Evolutionary conservation across 2,329 filamentous ascomycete species (phyloP), one percentile per base, ranked within the genome.

Genomic region (Hypoxylon sp.): DNA sequence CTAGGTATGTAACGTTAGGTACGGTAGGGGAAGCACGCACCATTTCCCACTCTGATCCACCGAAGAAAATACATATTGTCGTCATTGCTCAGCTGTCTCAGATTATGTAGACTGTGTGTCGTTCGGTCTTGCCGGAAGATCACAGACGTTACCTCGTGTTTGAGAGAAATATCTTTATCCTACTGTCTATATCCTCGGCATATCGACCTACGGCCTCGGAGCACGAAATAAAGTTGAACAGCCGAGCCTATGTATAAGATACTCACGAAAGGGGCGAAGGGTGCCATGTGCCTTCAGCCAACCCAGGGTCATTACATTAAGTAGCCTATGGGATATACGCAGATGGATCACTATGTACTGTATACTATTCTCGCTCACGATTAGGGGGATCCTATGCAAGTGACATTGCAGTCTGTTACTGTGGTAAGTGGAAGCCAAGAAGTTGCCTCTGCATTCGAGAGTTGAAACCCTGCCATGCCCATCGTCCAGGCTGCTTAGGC

Each of bases 391-490:
- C 22, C n/a, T 47, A 63, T 66, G 54, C 54, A 42, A n/a, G 58
- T 63, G 35, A 47, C 59, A 60, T 64, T 53, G 48, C 33, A 67
- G 26, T 60, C 47, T 59, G 37, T 31, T 42, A 65, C 26, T 52
- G 39, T 57, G 62, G 37, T 37, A 54, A 53, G 54, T 54, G 47
- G 37, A 37, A 63, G 63, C 63, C 53, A 60, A 66, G 59, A 55
- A 57, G 33, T 31, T 37, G 29, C 29, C 37, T 50, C 59, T 54
- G 35, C 50, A 58, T 53, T 31, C 8, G 8, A 63, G 52, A 19
- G 44, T 52, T 53, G 47, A 59, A 66, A 66, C 63, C 44, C 46
- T 47, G 50, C 47, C 54, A 48, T 37, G 5, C 13, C 33, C 35
- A 37, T n/a, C n/a, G 35, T n/a, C 35, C 14, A 37, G 13, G 35